Conservation (phyloP, 2,329 filamentous ascomycete species). For the Tolypocladium capitatum region DNA sequence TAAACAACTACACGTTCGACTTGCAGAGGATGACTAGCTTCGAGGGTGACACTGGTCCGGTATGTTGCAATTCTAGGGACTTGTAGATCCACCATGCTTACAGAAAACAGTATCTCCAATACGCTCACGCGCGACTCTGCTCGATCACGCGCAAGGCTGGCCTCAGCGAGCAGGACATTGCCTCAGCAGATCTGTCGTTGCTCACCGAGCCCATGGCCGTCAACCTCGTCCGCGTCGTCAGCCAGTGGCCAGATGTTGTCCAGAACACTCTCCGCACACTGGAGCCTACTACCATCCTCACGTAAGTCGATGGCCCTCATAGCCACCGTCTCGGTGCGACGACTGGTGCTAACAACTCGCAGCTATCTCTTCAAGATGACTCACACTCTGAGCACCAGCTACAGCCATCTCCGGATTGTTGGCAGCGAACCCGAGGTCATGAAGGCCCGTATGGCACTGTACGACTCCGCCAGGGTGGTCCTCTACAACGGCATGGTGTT, state of each 20-base stretch:
- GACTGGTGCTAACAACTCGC: not conserved
- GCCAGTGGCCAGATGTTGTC: conserved; percentile 76
- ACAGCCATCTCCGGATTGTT: conserved; percentile 72
- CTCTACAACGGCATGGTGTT: conserved; percentile 74
- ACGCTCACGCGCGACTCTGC: conserved; percentile 61
- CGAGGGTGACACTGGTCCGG: conserved; percentile 69
- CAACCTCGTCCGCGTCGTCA: conserved; percentile 61
- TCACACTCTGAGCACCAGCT: conserved; percentile 65
- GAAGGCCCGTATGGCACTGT: conserved; percentile 37
- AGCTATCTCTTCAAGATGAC: conserved; percentile 75
- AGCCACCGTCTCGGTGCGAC: not conserved
- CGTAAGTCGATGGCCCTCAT: conserved; percentile 4
- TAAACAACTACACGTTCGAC: conserved; percentile 61
- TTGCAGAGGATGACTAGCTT: conserved; percentile 73
- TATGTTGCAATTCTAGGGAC: not conserved
- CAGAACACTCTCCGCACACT: conserved; percentile 74
- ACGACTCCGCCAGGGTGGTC: conserved; percentile 61
- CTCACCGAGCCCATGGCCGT: conserved; percentile 60
- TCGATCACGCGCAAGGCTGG: conserved; percentile 46
- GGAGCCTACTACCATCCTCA: conserved; percentile 47
- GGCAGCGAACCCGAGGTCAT: conserved; percentile 62
- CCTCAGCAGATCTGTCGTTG: conserved; percentile 50
- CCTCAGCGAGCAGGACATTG: conserved; percentile 43
- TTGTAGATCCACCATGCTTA: not conserved
- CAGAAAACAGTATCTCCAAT: conserved; percentile 51